Base-by-base conservation (phyloP, 2,329 filamentous ascomycete species). In the Dothideomycetidae sp. region DNA sequence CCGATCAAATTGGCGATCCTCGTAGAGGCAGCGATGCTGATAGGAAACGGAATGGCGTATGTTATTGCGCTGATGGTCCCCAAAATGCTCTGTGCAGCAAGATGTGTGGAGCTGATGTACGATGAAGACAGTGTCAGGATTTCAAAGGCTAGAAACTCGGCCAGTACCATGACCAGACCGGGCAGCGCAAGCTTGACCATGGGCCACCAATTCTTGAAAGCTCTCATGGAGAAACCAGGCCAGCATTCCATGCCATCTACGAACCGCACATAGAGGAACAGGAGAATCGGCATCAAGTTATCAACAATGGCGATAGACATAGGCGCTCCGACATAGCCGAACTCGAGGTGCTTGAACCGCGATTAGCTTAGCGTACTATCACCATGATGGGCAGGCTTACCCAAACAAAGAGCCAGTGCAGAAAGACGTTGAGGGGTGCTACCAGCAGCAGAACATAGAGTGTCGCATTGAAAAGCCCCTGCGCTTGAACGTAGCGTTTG, bases 111-210 rank as follows among this genome's bases (percentile, higher is more conserved):
- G 11, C 81, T 81, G 39, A 93, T 77, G 50, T 80, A 84, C 37
- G 78, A 81, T 0, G 81, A 71, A 9, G 76, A 74, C n/a, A 93
- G 67, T 0, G 84, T 93, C 44, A 93, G 66, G 34, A 93, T 74
- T 57, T 94, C 88, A 54, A 94, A 94, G 5, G 86, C 85, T 5
- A 93, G 69, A 60, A 81, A 90, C 56, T 94, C 86, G 4, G 86
- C 84, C 55, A 90, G 78, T 2, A 94, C 79, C 85, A 93, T 94
- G 48, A 93, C 64, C 55, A 94, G 75, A 1, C 86, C 86, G 0
- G 86, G 85, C 11, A 94, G 63, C 1, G 86, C 84, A 28, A 94
- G 75, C 37, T 75, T 73, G 50, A 94, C 73, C 86, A 92, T 92
- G 5, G 78, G 77, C 1, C 66, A 65, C 81, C 81, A 88, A 52